Evolutionary conservation across 2,329 filamentous ascomycete genomes (phyloP).

Genomic region (Didymella lethalis): DNA sequence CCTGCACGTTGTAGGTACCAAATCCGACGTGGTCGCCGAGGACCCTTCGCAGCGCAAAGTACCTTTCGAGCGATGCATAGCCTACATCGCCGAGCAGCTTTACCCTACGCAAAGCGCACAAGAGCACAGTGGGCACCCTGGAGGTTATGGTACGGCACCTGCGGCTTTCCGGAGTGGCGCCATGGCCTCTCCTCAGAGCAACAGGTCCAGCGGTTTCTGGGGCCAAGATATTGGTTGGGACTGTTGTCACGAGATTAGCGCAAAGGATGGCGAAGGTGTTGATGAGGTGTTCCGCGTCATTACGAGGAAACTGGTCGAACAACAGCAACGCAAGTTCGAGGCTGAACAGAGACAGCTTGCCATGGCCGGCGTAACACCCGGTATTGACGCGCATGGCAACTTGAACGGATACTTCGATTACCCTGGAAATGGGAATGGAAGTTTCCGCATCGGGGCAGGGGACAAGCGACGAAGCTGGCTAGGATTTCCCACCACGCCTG

Average conservation of each 20-base stretch:
- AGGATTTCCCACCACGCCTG: conserved; percentile 62
- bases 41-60: conserved; percentile 83
- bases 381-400: conserved; percentile 42
- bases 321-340: conserved; percentile 65
- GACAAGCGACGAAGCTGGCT: conserved; percentile 74
- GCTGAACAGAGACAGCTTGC: conserved; percentile 57
- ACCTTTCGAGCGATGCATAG: conserved; percentile 93
- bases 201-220: conserved; percentile 79
- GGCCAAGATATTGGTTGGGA: conserved; percentile 94
- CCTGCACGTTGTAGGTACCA: conserved; percentile 88
- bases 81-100: conserved; percentile 91
- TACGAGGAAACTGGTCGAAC: conserved; percentile 83
- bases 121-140: conserved; percentile 29
- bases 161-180: conserved; percentile 53
- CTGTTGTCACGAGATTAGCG: conserved; percentile 95
- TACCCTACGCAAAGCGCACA: conserved; percentile 67
- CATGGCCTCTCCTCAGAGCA: conserved; percentile 57
- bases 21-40: conserved; percentile 81
- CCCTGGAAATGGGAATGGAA: conserved; percentile 60
- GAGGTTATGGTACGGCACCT: conserved; percentile 37
- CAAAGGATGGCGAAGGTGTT: conserved; percentile 92
- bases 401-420: conserved; percentile 60
- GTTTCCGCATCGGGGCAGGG: conserved; percentile 65
- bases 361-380: conserved; percentile 56
- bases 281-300: conserved; percentile 95